Evolutionary conservation across 306 rosid genomes (phyloP), one percentile per base, ranked within the genome.

Genomic region (Glycine latifolia): DNA sequence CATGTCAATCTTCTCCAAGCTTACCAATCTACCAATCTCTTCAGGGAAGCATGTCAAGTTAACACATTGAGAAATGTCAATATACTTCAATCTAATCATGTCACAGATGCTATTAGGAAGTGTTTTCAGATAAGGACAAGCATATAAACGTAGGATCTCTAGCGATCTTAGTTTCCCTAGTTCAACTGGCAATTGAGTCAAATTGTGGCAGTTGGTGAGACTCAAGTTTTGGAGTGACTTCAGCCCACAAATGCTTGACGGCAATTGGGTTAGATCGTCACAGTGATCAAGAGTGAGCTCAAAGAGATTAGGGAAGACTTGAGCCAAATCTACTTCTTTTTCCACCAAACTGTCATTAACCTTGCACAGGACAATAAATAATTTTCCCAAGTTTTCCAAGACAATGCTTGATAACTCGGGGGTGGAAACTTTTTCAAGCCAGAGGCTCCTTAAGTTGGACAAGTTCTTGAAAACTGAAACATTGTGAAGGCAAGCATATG

Each of bases 1-100:
- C 98, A 93, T 91, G 89, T 93, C 97, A 73, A 95, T 90, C 91
- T 93, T 95, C 82, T 91, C 93, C 81, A 95, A 71, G 67, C 81
- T 89, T 2, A 79, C 81, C 47, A 91, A 17, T 35, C 82, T 85
- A 31, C 94, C 97, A 60, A 87, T 77, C 60, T 83, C 83, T 39
- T 75, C 79, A 47, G 97, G 99, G 67, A 95, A 89, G 43, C 85
- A 59, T 33, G 81, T 60, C 66, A 95, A 54, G 78, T 87, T 83
- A 43, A 92, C 82, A 75, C 99, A 93, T 70, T 91, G 98, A 15
- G 99, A 91, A 48, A 95, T 80, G 82, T 95, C 92, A 1, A 93
- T 83, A 78, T 91, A 93, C 73, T 89, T 89, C 84, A 95, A 79
- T 10, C 79, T 62, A 33, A 6, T 26, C 44, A 95, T 85, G 67